phyloP scores from a whole-genome alignment of 805 yeast genomes.

The Metschnikowia matae region DNA sequence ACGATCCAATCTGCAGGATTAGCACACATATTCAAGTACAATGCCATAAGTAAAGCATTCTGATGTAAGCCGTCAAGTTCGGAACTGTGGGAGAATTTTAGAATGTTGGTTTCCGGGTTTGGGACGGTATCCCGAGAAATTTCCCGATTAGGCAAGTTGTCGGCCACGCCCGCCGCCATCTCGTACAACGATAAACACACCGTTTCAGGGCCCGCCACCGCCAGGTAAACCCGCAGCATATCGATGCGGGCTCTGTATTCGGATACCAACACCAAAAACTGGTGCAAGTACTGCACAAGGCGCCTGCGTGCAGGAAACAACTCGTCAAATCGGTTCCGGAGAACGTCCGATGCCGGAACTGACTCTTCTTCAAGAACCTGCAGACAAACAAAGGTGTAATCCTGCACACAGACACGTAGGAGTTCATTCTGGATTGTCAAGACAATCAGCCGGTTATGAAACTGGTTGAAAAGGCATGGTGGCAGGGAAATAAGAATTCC shows the following conservation, averaged over 20 bases:
- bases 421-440: conserved; percentile 32
- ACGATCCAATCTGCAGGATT: conserved; percentile 27
- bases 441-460: conserved; percentile 29
- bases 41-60: conserved; percentile 25
- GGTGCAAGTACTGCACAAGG: conserved; percentile 22
- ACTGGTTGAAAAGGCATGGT: conserved; percentile 30
- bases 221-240: not conserved
- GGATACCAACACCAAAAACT: conserved; percentile 22
- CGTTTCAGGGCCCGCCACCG: not conserved
- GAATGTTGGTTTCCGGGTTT: too few species aligned
- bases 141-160: not conserved
- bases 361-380: conserved; percentile 22
- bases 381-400: conserved; percentile 29
- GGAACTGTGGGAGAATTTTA: too few species aligned
- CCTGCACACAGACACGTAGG: conserved; percentile 22
- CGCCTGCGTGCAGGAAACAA: conserved; percentile 15
- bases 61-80: conserved; percentile 22
- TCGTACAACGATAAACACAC: not conserved
- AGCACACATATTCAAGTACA: conserved; percentile 23
- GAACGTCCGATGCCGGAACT: conserved; percentile 15
- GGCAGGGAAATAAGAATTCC: conserved; percentile 38
- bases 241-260: conserved; percentile 6
- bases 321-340: conserved; percentile 23
- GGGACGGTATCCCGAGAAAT: not conserved
- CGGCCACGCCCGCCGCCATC: not conserved